phyloP scores from a whole-genome alignment of 257 asterid genomes.

The Solanum chmielewskii region DNA sequence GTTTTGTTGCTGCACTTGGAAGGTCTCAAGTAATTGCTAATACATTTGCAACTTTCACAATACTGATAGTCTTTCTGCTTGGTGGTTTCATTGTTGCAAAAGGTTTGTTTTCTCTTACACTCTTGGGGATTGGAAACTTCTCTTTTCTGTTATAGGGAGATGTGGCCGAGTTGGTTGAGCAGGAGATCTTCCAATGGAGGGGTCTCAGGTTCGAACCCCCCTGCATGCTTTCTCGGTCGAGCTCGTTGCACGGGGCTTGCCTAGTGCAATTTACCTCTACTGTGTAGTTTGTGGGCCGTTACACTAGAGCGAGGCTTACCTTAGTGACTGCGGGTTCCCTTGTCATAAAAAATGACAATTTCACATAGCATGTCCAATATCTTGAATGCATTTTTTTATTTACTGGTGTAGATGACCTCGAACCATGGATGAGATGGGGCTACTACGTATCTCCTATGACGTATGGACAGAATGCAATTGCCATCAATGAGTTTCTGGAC shows the following conservation, averaged over 20 bases:
- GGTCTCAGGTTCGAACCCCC: neutral
- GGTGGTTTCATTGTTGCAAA: conserved; percentile 86
- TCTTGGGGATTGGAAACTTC: neutral
- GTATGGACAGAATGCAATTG: conserved; percentile 26
- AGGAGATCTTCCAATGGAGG: neutral
- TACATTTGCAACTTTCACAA: conserved; percentile 75
- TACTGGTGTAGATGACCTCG: conserved; percentile 11
- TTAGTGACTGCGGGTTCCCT: neutral
- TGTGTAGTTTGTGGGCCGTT: neutral
- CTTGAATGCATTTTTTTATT: neutral
- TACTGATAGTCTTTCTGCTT: conserved; percentile 80
- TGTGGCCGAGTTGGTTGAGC: neutral
- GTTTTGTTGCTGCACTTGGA: conserved; percentile 74
- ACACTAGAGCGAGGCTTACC: neutral
- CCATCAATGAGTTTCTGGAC: conserved; percentile 24
- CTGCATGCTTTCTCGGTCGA: neutral
- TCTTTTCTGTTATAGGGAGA: neutral
- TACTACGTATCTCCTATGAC: conserved; percentile 23
- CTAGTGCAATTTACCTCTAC: neutral
- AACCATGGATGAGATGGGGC: conserved; percentile 27
- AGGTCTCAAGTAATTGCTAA: conserved; percentile 72
- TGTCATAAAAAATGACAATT: neutral
- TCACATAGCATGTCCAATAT: neutral
- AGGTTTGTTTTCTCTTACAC: conserved; percentile 35
- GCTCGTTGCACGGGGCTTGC: neutral